These are phyloP conservation scores for Leccinum disarticulatum DNA, from an alignment of 768 basidiomycete species.

Conservation along the genomic window DNA sequence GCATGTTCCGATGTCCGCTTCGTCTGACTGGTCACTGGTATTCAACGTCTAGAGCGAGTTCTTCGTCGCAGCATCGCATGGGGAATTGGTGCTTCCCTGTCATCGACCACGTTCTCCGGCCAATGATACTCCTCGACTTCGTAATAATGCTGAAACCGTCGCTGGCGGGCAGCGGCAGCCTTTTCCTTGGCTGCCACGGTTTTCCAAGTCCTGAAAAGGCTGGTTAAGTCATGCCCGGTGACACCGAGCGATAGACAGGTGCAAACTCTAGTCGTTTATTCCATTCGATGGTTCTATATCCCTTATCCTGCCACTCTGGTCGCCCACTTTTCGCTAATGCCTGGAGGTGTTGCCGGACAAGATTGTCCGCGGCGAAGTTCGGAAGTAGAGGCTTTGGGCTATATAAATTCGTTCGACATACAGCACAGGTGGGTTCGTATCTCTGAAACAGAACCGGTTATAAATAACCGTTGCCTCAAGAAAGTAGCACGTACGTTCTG, in stretches of 20 bases:
- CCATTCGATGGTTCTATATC: constrained; percentile 52
- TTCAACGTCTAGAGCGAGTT: constrained; percentile 17
- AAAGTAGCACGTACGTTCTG: constrained; percentile 43
- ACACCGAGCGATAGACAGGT: background rate
- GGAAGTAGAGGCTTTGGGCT: constrained; percentile 51
- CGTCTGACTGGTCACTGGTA: background rate
- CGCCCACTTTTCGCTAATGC: constrained; percentile 46
- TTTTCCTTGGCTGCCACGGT: constrained; percentile 19
- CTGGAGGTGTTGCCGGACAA: constrained; percentile 58
- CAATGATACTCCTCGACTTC: constrained; percentile 11
- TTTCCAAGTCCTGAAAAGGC: constrained; percentile 32
- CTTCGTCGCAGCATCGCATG: constrained; percentile 16
- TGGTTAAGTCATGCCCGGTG: background rate
- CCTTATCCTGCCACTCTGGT: constrained; percentile 53
- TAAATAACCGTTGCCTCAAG: constrained; percentile 2
- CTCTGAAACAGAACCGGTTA: constrained; percentile 27
- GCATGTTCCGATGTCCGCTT: background rate
- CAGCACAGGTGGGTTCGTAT: constrained; percentile 51
- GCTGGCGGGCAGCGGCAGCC: constrained; percentile 2
- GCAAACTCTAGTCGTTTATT: constrained; percentile 53
- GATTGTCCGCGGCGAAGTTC: constrained; percentile 61
- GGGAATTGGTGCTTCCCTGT: background rate
- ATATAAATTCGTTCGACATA: constrained; percentile 54
- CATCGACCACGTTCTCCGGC: constrained; percentile 7
- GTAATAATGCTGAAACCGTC: constrained; percentile 15